Evolutionary conservation across 768 basidiomycete species (phyloP).

Genomic region (Xerocomus brunneocitrinus): DNA sequence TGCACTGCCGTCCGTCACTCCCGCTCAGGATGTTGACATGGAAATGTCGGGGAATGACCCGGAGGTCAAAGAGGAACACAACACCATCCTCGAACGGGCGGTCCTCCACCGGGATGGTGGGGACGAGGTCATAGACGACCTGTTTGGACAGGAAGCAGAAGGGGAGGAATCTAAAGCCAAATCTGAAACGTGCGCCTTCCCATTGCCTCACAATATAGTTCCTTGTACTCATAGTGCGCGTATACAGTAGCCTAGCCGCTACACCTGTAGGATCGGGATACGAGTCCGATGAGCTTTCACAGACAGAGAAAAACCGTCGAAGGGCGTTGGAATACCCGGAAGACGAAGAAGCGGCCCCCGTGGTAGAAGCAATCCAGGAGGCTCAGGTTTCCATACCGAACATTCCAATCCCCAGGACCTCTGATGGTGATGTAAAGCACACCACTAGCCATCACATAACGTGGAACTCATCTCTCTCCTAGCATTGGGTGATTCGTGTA

Average conservation of each 20-base stretch:
- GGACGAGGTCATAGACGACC: slow-evolving; percentile 68
- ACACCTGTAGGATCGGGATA: slow-evolving; percentile 41
- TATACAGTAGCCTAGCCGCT: slow-evolving; percentile 34
- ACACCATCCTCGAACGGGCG: slow-evolving; percentile 17
- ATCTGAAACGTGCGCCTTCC: slow-evolving; percentile 41
- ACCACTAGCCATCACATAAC: neutral
- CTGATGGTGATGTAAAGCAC: slow-evolving; percentile 71
- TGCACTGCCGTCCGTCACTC: slow-evolving; percentile 1
- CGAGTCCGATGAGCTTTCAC: slow-evolving; percentile 66
- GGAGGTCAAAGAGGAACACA: slow-evolving; percentile 17
- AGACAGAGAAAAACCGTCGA: slow-evolving; percentile 51
- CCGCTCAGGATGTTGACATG: slow-evolving; percentile 43
- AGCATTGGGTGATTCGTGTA: slow-evolving; percentile 88
- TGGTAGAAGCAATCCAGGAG: slow-evolving; percentile 53
- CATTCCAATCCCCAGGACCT: slow-evolving; percentile 72
- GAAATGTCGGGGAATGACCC: slow-evolving; percentile 13
- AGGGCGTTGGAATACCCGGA: slow-evolving; percentile 79
- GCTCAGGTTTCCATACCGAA: slow-evolving; percentile 83
- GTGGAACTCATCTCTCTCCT: slow-evolving; percentile 5
- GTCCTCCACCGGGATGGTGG: slow-evolving; percentile 7
- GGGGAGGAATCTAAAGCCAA: slow-evolving; percentile 37
- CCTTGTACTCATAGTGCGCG: slow-evolving; percentile 15
- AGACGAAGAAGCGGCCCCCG: slow-evolving; percentile 60
- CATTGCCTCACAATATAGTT: slow-evolving; percentile 3
- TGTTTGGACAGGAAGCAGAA: slow-evolving; percentile 72